A percentile compares a stretch with the other conserved stretches of the same genome.
Evolutionary conservation across 148 eudicot genomes (phyloP).

Genomic region (Spergularia marina): DNA sequence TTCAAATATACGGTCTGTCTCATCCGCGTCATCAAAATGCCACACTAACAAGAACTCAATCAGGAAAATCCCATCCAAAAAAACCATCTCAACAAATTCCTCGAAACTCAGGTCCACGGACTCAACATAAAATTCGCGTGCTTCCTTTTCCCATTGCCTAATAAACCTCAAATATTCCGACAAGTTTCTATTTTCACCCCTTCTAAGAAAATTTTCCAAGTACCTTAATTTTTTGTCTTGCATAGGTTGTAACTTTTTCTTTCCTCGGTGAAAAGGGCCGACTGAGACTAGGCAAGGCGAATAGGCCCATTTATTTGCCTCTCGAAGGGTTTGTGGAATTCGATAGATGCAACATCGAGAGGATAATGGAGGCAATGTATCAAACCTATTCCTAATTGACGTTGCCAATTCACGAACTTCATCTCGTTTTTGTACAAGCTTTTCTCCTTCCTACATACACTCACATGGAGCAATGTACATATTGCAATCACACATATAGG

Average conservation of each 20-base stretch:
- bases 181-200: slow-evolving; percentile 10
- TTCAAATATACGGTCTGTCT: slow-evolving; percentile 17
- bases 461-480: no score
- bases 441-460: slow-evolving; percentile 16
- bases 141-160: slow-evolving; percentile 13
- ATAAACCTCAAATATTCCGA: slow-evolving; percentile 16
- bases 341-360: slow-evolving; percentile 27
- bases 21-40: slow-evolving; percentile 19
- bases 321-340: slow-evolving; percentile 15
- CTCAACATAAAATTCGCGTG: slow-evolving; percentile 22
- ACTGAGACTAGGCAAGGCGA: slow-evolving; percentile 23
- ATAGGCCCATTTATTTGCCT: slow-evolving; percentile 14
- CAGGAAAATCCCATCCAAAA: slow-evolving; percentile 23
- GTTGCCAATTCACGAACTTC: slow-evolving; percentile 11
- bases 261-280: slow-evolving; percentile 22
- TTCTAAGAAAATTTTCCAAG: slow-evolving; percentile 17
- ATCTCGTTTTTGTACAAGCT: slow-evolving; percentile 1
- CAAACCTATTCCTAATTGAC: slow-evolving; percentile 15
- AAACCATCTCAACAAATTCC: slow-evolving; percentile 22
- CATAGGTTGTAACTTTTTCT: slow-evolving; percentile 19
- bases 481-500: no score
- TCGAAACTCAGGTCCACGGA: slow-evolving; percentile 6
- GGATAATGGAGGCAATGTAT: slow-evolving; percentile 8
- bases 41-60: slow-evolving; percentile 27
- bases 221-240: slow-evolving; percentile 27